Percentiles rank a stretch among this genome's conserved stretches.
phyloP scores from a whole-genome alignment of 345 rosid genomes.

The Euphorbia lathyris region DNA sequence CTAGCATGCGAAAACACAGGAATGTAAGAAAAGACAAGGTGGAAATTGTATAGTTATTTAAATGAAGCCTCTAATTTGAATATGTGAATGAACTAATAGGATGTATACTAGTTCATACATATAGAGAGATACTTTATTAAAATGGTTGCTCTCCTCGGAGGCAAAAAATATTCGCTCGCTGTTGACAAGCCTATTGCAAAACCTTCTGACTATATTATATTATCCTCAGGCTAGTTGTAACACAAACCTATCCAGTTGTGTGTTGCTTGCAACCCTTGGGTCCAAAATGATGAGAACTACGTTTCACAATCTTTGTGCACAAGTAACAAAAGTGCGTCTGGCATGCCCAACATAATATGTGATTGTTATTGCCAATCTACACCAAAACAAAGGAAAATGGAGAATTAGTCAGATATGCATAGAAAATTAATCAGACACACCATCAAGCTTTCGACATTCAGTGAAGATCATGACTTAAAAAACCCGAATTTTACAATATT shows the following conservation, averaged over 20 bases:
- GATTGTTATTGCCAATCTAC: slow-evolving; percentile 80
- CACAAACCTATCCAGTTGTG: slow-evolving; percentile 40
- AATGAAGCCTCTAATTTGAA: not conserved
- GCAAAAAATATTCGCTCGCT: no score
- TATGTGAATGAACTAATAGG: not conserved
- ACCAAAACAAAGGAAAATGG: not conserved
- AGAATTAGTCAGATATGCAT: not conserved
- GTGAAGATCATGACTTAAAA: no score
- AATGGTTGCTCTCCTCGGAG: no score
- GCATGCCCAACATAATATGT: slow-evolving; percentile 82
- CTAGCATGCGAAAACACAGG: no score
- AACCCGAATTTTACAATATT: not conserved
- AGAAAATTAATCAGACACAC: not conserved
- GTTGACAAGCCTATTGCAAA: no score
- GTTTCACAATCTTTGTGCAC: slow-evolving; percentile 63
- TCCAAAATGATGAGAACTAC: slow-evolving; percentile 63
- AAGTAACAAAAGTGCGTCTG: slow-evolving; percentile 69
- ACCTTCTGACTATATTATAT: no score
- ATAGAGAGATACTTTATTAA: not conserved
- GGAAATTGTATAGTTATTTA: not conserved
- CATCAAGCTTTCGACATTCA: not conserved
- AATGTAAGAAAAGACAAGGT: no score
- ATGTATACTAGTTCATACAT: not conserved
- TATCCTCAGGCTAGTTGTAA: no score
- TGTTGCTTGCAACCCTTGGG: slow-evolving; percentile 95